These are phyloP conservation scores for Marasmius fiardii DNA, from an alignment of 1,284 basidiomycete genomes.

Conservation along the genomic window DNA sequence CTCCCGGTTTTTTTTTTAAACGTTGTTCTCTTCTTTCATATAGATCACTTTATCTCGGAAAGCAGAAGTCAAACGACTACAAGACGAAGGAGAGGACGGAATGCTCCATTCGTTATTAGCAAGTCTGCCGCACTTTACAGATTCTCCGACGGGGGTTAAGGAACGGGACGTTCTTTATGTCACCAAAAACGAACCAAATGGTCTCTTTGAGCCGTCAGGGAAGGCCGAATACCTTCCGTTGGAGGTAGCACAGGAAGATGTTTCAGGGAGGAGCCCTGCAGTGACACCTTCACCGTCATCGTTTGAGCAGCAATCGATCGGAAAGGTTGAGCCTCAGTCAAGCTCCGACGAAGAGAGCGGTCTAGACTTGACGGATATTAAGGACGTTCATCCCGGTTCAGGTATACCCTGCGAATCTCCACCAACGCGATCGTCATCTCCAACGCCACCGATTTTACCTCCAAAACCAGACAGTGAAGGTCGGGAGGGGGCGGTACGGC, in stretches of 20 bases:
- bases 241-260: background rate
- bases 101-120: slow-evolving; percentile 85
- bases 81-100: slow-evolving; percentile 68
- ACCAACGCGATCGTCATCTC: slow-evolving; percentile 1
- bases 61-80: slow-evolving; percentile 50
- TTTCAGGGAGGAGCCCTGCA: background rate
- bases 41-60: slow-evolving; percentile 65
- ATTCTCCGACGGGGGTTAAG: slow-evolving; percentile 7
- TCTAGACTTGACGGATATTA: background rate
- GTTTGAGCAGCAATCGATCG: too few species aligned
- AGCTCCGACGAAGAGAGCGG: too few species aligned
- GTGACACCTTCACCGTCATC: background rate
- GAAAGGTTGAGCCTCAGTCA: too few species aligned
- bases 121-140: slow-evolving; percentile 61
- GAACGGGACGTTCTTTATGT: background rate
- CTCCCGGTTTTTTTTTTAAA: slow-evolving; percentile 1
- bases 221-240: background rate
- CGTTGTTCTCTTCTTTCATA: background rate
- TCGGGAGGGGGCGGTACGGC: background rate
- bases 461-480: background rate
- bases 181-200: background rate
- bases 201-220: too few species aligned
- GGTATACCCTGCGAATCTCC: background rate
- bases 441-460: background rate
- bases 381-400: background rate